Evolutionary conservation across 352 stramenopile species (phyloP).

Genomic region (Phytophthora litchii): DNA sequence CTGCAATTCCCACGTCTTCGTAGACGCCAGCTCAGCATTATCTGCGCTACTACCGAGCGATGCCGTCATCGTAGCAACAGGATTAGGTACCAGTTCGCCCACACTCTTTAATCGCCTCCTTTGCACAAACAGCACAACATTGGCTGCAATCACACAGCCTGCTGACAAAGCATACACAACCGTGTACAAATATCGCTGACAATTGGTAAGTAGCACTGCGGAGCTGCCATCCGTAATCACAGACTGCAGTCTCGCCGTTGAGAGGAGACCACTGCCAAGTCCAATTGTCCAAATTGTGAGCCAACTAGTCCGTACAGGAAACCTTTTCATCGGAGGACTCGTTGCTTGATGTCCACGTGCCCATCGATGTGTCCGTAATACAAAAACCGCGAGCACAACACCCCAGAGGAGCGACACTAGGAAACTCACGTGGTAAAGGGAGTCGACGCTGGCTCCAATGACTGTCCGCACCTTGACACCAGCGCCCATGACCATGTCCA

Average conservation of each 20-base stretch:
- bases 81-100: conserved; percentile 16
- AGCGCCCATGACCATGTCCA: conserved; percentile 58
- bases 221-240: conserved; percentile 26
- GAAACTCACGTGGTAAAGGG: conserved; percentile 46
- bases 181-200: conserved; percentile 37
- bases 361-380: conserved; percentile 38
- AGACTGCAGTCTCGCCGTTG: conserved; percentile 40
- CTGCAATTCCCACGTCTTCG: conserved; percentile 39
- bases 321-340: conserved; percentile 30
- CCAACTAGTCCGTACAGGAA: conserved; percentile 58
- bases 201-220: conserved; percentile 8
- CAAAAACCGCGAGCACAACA: conserved; percentile 52
- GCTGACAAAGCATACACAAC: conserved; percentile 42
- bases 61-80: conserved; percentile 16
- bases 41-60: conserved; percentile 26
- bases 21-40: conserved; percentile 22
- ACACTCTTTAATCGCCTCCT: conserved; percentile 11
- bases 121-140: conserved; percentile 41
- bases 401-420: conserved; percentile 57
- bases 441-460: conserved; percentile 45
- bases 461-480: conserved; percentile 43
- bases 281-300: conserved; percentile 51
- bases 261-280: conserved; percentile 44
- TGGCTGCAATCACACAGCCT: conserved; percentile 35
- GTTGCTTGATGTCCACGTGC: conserved; percentile 5